These are phyloP conservation scores for Globisporangium cederbergense DNA, from an alignment of 352 stramenopile genomes.

Conservation along the genomic window DNA sequence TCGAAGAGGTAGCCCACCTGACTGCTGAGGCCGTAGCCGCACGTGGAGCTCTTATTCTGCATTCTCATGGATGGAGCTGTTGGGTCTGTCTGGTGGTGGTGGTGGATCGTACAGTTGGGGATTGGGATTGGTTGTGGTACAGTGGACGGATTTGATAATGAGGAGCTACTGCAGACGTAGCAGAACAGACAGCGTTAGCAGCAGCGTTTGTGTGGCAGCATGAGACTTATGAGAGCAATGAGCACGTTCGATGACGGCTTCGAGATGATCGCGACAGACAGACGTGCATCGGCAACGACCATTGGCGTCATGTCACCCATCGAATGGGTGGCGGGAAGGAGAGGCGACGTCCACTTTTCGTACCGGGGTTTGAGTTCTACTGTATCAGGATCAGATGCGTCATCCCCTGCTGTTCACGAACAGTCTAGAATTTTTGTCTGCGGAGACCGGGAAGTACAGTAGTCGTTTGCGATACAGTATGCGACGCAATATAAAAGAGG, in stretches of 20 bases:
- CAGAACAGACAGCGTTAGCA: neutral
- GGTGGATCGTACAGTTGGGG: neutral
- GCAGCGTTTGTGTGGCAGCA: neutral
- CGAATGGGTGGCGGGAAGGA: neutral
- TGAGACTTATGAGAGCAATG: neutral
- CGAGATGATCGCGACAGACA: neutral
- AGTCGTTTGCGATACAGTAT: too few relatives aligned
- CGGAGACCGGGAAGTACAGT: too few relatives aligned
- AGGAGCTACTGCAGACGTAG: neutral
- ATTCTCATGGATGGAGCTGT: slow-evolving; percentile 11
- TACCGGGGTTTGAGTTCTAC: neutral
- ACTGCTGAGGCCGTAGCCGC: slow-evolving; percentile 35
- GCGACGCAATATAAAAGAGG: too few relatives aligned
- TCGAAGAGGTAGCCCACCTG: slow-evolving; percentile 43
- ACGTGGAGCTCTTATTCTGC: slow-evolving; percentile 20
- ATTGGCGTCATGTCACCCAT: slow-evolving; percentile 1
- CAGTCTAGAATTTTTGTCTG: slow-evolving; percentile 13
- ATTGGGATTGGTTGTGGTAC: neutral
- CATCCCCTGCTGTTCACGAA: slow-evolving; percentile 4
- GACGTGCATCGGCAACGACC: neutral
- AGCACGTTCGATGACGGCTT: neutral
- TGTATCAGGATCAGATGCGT: slow-evolving; percentile 11
- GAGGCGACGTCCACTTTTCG: neutral
- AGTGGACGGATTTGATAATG: neutral
- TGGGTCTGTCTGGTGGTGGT: neutral